Evolutionary conservation across 768 basidiomycete genomes (phyloP).

Genomic region (Xanthoconium purpureum): DNA sequence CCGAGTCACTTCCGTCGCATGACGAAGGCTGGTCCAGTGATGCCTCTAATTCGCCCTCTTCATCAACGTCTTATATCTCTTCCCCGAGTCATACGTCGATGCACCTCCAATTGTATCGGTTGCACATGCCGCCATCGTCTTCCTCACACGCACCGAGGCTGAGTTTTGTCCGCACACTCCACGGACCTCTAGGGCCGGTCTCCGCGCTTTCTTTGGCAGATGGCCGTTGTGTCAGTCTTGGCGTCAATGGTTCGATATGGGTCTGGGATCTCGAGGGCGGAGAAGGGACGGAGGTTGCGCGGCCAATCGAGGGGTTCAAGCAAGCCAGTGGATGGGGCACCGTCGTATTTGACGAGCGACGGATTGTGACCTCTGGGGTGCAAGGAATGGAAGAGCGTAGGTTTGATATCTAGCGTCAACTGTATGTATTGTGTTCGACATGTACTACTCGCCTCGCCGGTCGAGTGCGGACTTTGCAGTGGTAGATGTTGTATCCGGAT

Average conservation of each 20-base stretch:
- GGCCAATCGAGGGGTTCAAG: slow-evolving; percentile 35
- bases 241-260: slow-evolving; percentile 72
- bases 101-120: slow-evolving; percentile 71
- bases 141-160: slow-evolving; percentile 60
- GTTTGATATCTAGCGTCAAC: slow-evolving; percentile 28
- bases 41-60: slow-evolving; percentile 23
- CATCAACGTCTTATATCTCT: slow-evolving; percentile 28
- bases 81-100: slow-evolving; percentile 45
- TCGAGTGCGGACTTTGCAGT: too few relatives aligned
- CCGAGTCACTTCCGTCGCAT: slow-evolving; percentile 12
- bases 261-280: slow-evolving; percentile 80
- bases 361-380: slow-evolving; percentile 52
- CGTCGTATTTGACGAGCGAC: slow-evolving; percentile 71
- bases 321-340: slow-evolving; percentile 34
- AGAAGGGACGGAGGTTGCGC: slow-evolving; percentile 35
- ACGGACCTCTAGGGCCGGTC: slow-evolving; percentile 67
- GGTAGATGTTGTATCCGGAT: background rate
- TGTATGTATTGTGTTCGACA: background rate
- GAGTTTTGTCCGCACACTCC: slow-evolving; percentile 65
- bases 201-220: slow-evolving; percentile 71
- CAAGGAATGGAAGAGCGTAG: slow-evolving; percentile 34
- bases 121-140: slow-evolving; percentile 53
- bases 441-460: too few relatives aligned
- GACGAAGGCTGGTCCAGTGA: slow-evolving; percentile 19
- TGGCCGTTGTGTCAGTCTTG: slow-evolving; percentile 77